Base-by-base conservation (phyloP, 2,329 filamentous ascomycete genomes). In the Magnaporthiopsis rhizophila region DNA sequence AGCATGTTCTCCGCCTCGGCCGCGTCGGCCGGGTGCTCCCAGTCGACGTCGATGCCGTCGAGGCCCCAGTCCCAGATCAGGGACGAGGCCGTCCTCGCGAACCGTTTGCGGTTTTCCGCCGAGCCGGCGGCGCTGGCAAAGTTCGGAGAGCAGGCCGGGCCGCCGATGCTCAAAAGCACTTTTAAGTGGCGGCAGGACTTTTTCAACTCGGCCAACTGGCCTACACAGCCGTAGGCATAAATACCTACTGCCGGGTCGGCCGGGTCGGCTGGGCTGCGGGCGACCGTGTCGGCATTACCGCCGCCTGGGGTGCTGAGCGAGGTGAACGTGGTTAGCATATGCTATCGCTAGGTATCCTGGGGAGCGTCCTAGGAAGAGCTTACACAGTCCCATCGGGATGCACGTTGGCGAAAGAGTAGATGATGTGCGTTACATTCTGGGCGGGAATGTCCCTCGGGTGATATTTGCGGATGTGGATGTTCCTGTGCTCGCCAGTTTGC, bases 401-500 rank as follows among this genome's bases (percentile, higher is more conserved):
- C 24, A 96, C 75, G 71, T 96, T 93, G 70, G 91, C 89, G 75
- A 97, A 97, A 2, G 92, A 83, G 71, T 86, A 96, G 2, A 96
- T 81, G 1, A 96, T 80, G 70, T 95, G 90, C 0, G 89, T 94
- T 62, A 96, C 77, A 67, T 91, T 80, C 2, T 85, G 80, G 2
- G 81, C 85, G 0, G 89, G 89, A 11, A 96, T 81, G 69, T 91
- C 81, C 62, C 88, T 82, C 0, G 90, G 89, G 64, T 89, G 83
- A 71, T 89, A 91, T 67, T 90, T 85, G 64, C 90, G 83, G 30
- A 78, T 87, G 71, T 96, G 95, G 62, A 91, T 90, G 58, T 85
- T 88, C 89, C 82, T 83, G 50, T 8, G 50, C 11, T 32, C 2
- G 32, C 59, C 32, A 7, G 9, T 2, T 5, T 15, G 64, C 12